Base-by-base conservation (phyloP, 768 basidiomycete genomes). In the Paxillus involutus region DNA sequence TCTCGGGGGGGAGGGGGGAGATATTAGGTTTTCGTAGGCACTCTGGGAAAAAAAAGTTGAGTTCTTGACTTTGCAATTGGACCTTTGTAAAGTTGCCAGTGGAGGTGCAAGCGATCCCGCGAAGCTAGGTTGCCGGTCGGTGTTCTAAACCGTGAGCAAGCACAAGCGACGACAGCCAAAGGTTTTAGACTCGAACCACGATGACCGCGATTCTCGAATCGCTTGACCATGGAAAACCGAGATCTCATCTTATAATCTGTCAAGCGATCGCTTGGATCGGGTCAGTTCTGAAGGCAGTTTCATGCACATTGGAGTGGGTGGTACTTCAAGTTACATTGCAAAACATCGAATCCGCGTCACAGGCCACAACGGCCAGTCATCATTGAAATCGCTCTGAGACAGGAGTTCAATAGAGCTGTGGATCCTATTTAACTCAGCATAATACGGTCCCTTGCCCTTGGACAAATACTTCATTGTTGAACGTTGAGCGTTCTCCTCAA, bases 41-140 rank as follows among this genome's bases (percentile, higher is more conserved):
- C 6, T 32, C 32, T 32, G 32, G 32, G 6, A 32, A 32, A 9
- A 10, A 21, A 7, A 21, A 2, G 10, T 44, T 29, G 21, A 30
- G 32, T 12, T 11, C 9, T 11, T 12, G 1, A 10, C 32, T 4
- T 17, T 2, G 2, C 37, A 39, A 13, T 39, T 59, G 26, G 26
- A 26, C 26, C 3, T 21, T 21, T 21, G 21, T 21, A 3, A 2
- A 21, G 2, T 21, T 21, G 21, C 21, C 21, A 21, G 21, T 21
- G 3, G 21, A 21, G 21, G 21, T 2, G 26, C 26, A 66, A 67
- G 66, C 66, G 66, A 64, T 68, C 66, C 66, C 66, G 66, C 66
- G 66, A 68, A 59, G 59, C 43, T 45, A 29, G 49, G 63, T 26
- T 26, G 52, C 62, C 67, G 62, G 57, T 52, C 66, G 63, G 63